phyloP scores from a whole-genome alignment of 2,329 filamentous ascomycete species.

The Fusarium penzigii region DNA sequence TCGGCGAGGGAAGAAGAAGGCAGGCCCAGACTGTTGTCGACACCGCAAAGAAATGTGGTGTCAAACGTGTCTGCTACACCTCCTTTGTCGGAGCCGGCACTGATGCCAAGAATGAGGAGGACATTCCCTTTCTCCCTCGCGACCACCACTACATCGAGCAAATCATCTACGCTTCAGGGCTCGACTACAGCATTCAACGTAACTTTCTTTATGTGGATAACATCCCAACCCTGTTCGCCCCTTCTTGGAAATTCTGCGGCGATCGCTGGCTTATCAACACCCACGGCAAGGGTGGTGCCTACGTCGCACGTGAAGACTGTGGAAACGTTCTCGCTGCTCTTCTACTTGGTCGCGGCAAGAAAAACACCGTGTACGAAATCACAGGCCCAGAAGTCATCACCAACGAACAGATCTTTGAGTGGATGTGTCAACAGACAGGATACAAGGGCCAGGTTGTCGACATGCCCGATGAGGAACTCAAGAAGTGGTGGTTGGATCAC shows the following conservation, averaged over 20 bases:
- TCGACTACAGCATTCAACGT: constrained; percentile 25
- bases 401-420: constrained; percentile 23
- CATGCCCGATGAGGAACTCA: constrained; percentile 24
- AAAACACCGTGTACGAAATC: constrained; percentile 24
- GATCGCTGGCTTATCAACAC: constrained; percentile 25
- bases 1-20: constrained; percentile 21
- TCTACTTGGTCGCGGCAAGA: constrained; percentile 19
- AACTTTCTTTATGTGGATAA: constrained; percentile 28
- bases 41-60: constrained; percentile 23
- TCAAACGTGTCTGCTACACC: constrained; percentile 26
- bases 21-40: constrained; percentile 23
- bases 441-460: constrained; percentile 23
- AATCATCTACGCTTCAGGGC: constrained; percentile 22
- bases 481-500: constrained; percentile 23
- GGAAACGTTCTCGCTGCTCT: constrained; percentile 22
- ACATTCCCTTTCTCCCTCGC: constrained; percentile 25
- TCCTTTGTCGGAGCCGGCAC: constrained; percentile 26
- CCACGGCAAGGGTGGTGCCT: constrained; percentile 22
- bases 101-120: constrained; percentile 25
- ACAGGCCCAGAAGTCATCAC: constrained; percentile 22
- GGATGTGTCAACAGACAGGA: constrained; percentile 22
- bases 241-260: constrained; percentile 25
- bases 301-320: constrained; percentile 25
- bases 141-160: constrained; percentile 27
- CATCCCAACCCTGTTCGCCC: constrained; percentile 22